These are phyloP conservation scores for Musa acuminata DNA, from an alignment of 176 grass and related monocot species.

Conservation along the genomic window DNA sequence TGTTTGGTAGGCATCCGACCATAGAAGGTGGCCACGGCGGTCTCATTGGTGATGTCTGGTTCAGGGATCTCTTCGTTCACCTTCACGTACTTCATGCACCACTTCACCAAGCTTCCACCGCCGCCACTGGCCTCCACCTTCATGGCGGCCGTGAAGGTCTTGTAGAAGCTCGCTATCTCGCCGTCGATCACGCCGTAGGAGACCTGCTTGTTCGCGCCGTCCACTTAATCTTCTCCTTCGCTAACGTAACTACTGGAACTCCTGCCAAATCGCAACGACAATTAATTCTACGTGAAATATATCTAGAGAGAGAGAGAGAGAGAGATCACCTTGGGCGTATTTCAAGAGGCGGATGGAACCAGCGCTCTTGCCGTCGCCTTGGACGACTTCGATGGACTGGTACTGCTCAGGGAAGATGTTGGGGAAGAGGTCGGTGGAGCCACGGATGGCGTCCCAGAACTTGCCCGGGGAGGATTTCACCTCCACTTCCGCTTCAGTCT, in stretches of 20 bases:
- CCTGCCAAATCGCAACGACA: too few species aligned
- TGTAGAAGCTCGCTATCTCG: slow-evolving; percentile 54
- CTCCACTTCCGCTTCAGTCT: slow-evolving; percentile 41
- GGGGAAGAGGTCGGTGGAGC: slow-evolving; percentile 70
- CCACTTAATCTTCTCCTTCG: slow-evolving; percentile 79
- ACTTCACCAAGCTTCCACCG: slow-evolving; percentile 37
- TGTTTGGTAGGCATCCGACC: slow-evolving; percentile 70
- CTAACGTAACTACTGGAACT: too few species aligned
- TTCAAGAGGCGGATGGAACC: too few species aligned
- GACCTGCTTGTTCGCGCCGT: slow-evolving; percentile 58
- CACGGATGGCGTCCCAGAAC: slow-evolving; percentile 54
- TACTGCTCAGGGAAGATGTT: slow-evolving; percentile 86
- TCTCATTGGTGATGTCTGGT: slow-evolving; percentile 52
- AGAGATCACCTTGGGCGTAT: too few species aligned
- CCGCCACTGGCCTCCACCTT: slow-evolving; percentile 31
- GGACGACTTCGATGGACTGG: slow-evolving; percentile 69
- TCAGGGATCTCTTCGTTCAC: slow-evolving; percentile 49
- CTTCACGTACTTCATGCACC: slow-evolving; percentile 58
- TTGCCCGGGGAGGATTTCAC: slow-evolving; percentile 63
- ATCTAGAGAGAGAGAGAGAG: too few species aligned
- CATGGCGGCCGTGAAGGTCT: slow-evolving; percentile 51
- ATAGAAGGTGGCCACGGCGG: slow-evolving; percentile 54
- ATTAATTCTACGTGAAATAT: too few species aligned
- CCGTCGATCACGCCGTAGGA: slow-evolving; percentile 72
- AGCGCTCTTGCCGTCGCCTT: slow-evolving; percentile 21